Conservation (phyloP, 805 yeast genomes). For the Zygosaccharomyces kombuchaensis region DNA sequence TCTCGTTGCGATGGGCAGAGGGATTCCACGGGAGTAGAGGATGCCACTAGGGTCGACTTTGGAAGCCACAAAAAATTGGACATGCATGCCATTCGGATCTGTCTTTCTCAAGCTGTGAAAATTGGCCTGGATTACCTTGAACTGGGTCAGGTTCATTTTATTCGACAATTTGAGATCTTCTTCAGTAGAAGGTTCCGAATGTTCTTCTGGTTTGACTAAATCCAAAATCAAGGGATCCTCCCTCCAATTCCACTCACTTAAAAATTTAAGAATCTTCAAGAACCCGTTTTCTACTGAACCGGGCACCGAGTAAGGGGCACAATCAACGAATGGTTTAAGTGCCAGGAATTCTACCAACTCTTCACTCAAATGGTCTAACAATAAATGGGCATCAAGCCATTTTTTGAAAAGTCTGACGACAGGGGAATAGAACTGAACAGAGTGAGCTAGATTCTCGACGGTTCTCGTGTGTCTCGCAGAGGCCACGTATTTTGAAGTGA, state of each 20-base stretch:
- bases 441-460: slow-evolving; percentile 62
- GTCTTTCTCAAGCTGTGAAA: slow-evolving; percentile 64
- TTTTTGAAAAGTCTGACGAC: slow-evolving; percentile 79
- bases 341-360: slow-evolving; percentile 81
- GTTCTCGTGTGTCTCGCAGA: slow-evolving; percentile 78
- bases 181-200: slow-evolving; percentile 37
- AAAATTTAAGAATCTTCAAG: slow-evolving; percentile 61
- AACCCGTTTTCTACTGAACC: slow-evolving; percentile 78
- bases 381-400: slow-evolving; percentile 83
- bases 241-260: slow-evolving; percentile 92
- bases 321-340: slow-evolving; percentile 77
- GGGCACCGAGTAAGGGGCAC: slow-evolving; percentile 81
- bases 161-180: slow-evolving; percentile 47
- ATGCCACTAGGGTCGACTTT: slow-evolving; percentile 84
- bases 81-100: slow-evolving; percentile 77
- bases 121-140: slow-evolving; percentile 57
- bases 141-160: slow-evolving; percentile 54
- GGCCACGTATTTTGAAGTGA: slow-evolving; percentile 59
- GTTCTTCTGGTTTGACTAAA: slow-evolving; percentile 48
- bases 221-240: slow-evolving; percentile 82
- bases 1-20: slow-evolving; percentile 78
- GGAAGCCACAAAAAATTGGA: slow-evolving; percentile 80
- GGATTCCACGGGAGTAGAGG: slow-evolving; percentile 65
- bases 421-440: slow-evolving; percentile 69
- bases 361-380: slow-evolving; percentile 67